A percentile compares a stretch with the other conserved stretches of the same genome.
Conservation (phyloP, 306 rosid species). For the Luffa acutangula region DNA sequence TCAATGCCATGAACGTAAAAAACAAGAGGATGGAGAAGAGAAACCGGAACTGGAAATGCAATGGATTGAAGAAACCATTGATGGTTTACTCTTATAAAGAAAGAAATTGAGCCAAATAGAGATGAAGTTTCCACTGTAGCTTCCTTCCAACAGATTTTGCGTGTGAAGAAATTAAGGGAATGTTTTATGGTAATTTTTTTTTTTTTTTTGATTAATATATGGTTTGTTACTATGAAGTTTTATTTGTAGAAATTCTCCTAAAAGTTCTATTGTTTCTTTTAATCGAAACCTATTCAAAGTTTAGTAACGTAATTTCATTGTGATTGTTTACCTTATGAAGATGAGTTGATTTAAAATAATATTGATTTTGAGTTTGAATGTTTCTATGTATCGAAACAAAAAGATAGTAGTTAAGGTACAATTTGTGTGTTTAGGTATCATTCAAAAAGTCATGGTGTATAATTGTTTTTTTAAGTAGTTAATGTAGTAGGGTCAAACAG, state of each 20-base stretch:
- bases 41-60: background rate
- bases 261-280: no score
- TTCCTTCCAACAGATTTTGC: background rate
- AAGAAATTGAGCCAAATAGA: background rate
- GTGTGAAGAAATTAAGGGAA: background rate
- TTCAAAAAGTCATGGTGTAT: no score
- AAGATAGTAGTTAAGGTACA: background rate
- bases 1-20: background rate
- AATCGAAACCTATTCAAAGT: no score
- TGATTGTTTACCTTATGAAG: no score
- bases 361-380: background rate
- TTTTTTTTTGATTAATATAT: no score
- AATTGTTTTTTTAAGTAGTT: no score
- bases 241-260: no score
- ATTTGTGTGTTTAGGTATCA: no score
- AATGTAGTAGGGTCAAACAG: no score
- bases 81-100: background rate
- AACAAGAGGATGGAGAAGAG: background rate
- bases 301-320: no score
- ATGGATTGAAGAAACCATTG: background rate
- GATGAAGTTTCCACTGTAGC: background rate
- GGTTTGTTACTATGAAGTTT: no score
- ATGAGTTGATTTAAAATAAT: no score
- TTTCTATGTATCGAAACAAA: background rate
- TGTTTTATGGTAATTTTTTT: background rate